phyloP scores from a whole-genome alignment of 441 rosid species.

The Biscutella laevigata region DNA sequence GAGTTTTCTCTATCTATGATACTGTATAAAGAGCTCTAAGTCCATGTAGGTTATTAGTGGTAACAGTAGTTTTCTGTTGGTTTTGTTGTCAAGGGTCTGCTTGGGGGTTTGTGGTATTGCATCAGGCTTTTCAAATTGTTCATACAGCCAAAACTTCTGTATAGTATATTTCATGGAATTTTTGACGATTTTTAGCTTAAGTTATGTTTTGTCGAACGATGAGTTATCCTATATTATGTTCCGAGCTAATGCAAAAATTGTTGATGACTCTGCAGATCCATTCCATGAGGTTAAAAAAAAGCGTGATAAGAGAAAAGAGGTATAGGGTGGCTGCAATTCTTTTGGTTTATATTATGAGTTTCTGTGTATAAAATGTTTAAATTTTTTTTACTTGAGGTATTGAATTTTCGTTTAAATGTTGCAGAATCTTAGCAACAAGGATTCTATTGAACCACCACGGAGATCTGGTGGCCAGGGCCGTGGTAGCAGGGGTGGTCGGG shows the following conservation, averaged over 20 bases:
- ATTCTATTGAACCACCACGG: constrained; percentile 63
- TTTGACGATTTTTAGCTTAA: neutral
- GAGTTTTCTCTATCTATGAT: neutral
- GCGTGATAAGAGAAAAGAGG: constrained; percentile 79
- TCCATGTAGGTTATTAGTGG: no score
- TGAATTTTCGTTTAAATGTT: no score
- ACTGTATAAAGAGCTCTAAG: neutral
- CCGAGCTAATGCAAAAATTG: neutral
- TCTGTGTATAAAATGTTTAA: neutral
- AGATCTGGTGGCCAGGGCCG: constrained; percentile 52
- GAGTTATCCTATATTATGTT: neutral
- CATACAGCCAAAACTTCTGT: neutral
- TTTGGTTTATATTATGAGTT: constrained; percentile 1
- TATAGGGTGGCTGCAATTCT: constrained; percentile 14
- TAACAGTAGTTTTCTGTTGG: neutral
- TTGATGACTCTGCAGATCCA: constrained; percentile 46
- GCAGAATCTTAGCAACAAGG: constrained; percentile 58
- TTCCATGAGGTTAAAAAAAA: constrained; percentile 82
- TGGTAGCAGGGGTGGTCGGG: constrained; percentile 59
- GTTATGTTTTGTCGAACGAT: neutral
- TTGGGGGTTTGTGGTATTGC: no score
- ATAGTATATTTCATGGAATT: neutral
- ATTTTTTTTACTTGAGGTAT: no score
- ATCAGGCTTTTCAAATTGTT: neutral
- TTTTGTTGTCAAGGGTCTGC: no score